phyloP scores from a whole-genome alignment of 2,329 filamentous ascomycete genomes.

The Didymella arachidicola region DNA sequence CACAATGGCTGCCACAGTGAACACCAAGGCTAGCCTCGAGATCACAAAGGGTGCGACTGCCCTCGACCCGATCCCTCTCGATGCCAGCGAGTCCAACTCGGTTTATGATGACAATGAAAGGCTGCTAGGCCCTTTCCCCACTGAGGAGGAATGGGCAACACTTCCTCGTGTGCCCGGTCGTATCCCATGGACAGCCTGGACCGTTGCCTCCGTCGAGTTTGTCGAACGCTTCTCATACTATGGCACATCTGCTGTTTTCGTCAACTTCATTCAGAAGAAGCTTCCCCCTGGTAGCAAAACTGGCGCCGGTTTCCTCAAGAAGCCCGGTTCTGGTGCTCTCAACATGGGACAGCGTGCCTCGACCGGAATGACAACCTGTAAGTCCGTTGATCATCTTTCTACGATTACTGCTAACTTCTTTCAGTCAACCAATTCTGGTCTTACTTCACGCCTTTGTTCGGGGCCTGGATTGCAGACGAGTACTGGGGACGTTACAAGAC shows the following conservation, averaged over 20 bases:
- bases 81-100: slow-evolving; percentile 32
- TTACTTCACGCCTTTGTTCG: slow-evolving; percentile 65
- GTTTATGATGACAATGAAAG: slow-evolving; percentile 29
- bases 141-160: slow-evolving; percentile 47
- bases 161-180: slow-evolving; percentile 47
- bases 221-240: slow-evolving; percentile 51
- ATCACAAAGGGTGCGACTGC: slow-evolving; percentile 43
- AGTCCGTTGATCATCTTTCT: neutral
- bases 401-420: neutral
- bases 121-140: slow-evolving; percentile 42
- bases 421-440: slow-evolving; percentile 63
- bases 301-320: slow-evolving; percentile 46
- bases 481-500: slow-evolving; percentile 69
- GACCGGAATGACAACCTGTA: slow-evolving; percentile 59
- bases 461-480: slow-evolving; percentile 66
- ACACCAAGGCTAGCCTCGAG: slow-evolving; percentile 43
- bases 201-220: slow-evolving; percentile 48
- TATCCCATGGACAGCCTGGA: slow-evolving; percentile 49
- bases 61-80: slow-evolving; percentile 38
- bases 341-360: slow-evolving; percentile 64
- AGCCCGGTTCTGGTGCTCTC: slow-evolving; percentile 56
- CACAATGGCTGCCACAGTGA: slow-evolving; percentile 33
- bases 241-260: slow-evolving; percentile 48
- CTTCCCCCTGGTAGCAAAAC: slow-evolving; percentile 45
- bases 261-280: slow-evolving; percentile 51